Percentiles rank a stretch among this genome's conserved stretches.
Evolutionary conservation across 192 early-diverging fungal genomes (phyloP).

Genomic region (Mycoemilia scoparia): DNA sequence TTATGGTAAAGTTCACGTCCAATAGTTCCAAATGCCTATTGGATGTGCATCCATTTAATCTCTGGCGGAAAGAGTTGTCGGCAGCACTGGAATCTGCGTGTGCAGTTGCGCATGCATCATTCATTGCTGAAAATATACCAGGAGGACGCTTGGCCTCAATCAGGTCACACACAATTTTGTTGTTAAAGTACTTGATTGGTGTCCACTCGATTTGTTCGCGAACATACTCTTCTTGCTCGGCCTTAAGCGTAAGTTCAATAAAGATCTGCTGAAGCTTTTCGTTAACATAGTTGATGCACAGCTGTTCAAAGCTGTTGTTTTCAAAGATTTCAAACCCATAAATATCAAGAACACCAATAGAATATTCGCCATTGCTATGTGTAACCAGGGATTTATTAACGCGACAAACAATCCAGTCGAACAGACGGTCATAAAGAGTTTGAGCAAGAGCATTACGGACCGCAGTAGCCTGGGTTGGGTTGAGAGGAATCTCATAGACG

Average conservation of each 20-base stretch:
- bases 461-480: conserved; percentile 69
- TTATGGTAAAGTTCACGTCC: conserved; percentile 56
- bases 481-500: conserved; percentile 75
- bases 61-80: conserved; percentile 52
- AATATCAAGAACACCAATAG: conserved; percentile 92
- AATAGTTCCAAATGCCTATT: conserved; percentile 59
- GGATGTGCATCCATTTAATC: conserved; percentile 40
- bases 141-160: conserved; percentile 95
- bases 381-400: conserved; percentile 76
- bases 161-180: conserved; percentile 95
- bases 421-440: conserved; percentile 80
- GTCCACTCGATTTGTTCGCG: conserved; percentile 94
- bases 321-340: conserved; percentile 97
- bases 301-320: conserved; percentile 94
- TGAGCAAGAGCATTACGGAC: conserved; percentile 89
- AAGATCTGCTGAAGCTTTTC: conserved; percentile 97
- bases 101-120: conserved; percentile 94
- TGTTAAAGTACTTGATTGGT: conserved; percentile 99
- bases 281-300: conserved; percentile 99
- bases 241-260: conserved; percentile 93
- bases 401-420: conserved; percentile 94
- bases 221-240: conserved; percentile 97
- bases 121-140: conserved; percentile 79
- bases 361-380: conserved; percentile 36
- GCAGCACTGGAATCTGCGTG: conserved; percentile 77